Evolutionary conservation across 2,329 filamentous ascomycete genomes (phyloP), one percentile per base, ranked within the genome.

Genomic region (Graphiopsis chlorocephala): DNA sequence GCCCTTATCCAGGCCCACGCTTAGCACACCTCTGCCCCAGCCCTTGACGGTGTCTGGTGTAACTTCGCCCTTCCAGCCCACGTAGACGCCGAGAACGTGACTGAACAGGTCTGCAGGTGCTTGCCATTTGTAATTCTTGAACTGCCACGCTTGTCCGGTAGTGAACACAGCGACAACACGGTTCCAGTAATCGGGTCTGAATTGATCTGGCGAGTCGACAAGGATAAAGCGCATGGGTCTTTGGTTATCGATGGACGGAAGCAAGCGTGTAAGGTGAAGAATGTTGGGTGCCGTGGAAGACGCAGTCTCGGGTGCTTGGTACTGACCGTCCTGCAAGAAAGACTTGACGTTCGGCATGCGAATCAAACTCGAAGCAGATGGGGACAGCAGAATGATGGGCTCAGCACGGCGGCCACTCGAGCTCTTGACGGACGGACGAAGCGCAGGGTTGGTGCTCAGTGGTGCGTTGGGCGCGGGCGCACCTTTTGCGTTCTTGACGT

Each of bases 151-250:
- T 80, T 99, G 95, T 35, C 95, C 95, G 0, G 95, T 99, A 0
- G 95, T 99, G 80, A 99, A 98, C 64, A 99, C 93, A 14, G 91
- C 95, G 1, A 97, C 95, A 7, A 99, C 90, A 60, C 93, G 89
- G 73, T 89, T 89, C 95, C 95, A 99, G 82, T 98, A 97, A 75
- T 98, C 93, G 0, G 95, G 95, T 77, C 97, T 96, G 85, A 99
- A 99, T 77, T 95, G 90, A 75, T 96, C 90, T 0, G 93, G 91
- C 20, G 89, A 90, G 77, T 99, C 95, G 62, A 98, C 94, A 45
- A 99, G 88, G 75, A 98, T 96, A 82, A 99, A 99, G 55, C 93
- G 91, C 74, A 95, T 87, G 1, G 92, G 89, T 17, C 90, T 88
- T 61, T 83, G 81, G 3, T 89, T 82, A 73, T 92, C 88, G 69